Base-by-base conservation (phyloP, 1,284 basidiomycete species). In the Ustilago cynodontis region DNA sequence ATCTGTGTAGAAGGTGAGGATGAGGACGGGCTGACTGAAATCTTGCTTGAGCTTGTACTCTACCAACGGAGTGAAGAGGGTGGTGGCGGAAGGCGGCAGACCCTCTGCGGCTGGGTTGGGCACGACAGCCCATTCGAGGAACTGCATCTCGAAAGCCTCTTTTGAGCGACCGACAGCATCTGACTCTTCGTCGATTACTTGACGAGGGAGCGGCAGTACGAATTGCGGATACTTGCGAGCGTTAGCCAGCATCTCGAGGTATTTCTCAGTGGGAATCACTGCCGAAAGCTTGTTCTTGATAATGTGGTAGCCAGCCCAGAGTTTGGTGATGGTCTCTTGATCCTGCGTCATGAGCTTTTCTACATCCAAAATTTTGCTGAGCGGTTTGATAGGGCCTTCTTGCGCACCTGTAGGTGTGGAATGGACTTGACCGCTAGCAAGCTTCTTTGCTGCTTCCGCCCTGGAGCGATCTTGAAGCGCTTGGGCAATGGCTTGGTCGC, bases 1-100 rank as follows among this genome's bases (percentile, higher is more conserved):
- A 83, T 99, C 96, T 43, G 95, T 93, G 87, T 98, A 98, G 86
- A 94, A 91, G 7, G 96, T 97, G 53, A 98, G 85, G 37, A 94
- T 93, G 28, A 99, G 89, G 82, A 93, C 92, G 0, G 96, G 95
- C 39, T 94, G 95, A 3, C 96, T 94, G 87, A 93, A 98, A 51
- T 92, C 90, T 71, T 90, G 90, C 33, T 93, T 91, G 65, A 91
- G 88, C 87, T 98, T 97, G 90, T 94, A 99, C 87, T 98, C 96
- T 78, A 93, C 92, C 56, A 98, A 89, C 4, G 96, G 93, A 0
- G 96, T 96, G 88, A 97, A 97, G 58, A 99, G 89, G 0, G 94
- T 83, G 11, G 74, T 71, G 1, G 77, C 75, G 2, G 71, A 52
- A 9, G 75, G 73, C n/a, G 66, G 70, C 22, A 61, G 53, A 14